Conservation (phyloP, 345 rosid species). For the Populus simonii region DNA sequence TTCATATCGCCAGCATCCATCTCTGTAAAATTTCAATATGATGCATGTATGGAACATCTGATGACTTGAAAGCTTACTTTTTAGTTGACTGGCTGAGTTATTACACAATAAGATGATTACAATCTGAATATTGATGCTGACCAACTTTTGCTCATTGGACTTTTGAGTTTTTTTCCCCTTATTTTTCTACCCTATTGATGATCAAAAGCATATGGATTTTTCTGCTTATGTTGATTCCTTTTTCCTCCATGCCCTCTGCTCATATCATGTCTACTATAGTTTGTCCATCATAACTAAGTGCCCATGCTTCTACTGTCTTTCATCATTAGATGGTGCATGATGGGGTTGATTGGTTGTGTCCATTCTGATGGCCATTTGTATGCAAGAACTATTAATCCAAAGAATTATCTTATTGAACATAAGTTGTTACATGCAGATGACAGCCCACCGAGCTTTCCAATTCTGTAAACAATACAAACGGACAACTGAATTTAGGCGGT, state of each 20-base stretch:
- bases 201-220: neutral
- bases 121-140: neutral
- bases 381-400: neutral
- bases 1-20: neutral
- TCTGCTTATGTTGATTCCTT: neutral
- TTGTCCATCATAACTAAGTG: neutral
- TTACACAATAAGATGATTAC: neutral
- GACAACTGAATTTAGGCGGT: slow-evolving; percentile 89
- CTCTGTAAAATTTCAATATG: neutral
- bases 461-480: slow-evolving; percentile 96
- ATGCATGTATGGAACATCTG: neutral
- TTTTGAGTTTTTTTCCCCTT: neutral
- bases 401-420: neutral
- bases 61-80: neutral
- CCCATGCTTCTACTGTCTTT: neutral
- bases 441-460: slow-evolving; percentile 95
- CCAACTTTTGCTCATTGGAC: neutral
- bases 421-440: slow-evolving; percentile 60
- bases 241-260: neutral
- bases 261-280: neutral
- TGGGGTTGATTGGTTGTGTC: neutral
- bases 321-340: neutral
- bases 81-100: neutral
- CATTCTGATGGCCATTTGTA: neutral
- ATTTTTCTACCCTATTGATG: neutral